Base-by-base conservation (phyloP, 495 filamentous ascomycete genomes). In the Pseudotulostoma volvatum region DNA sequence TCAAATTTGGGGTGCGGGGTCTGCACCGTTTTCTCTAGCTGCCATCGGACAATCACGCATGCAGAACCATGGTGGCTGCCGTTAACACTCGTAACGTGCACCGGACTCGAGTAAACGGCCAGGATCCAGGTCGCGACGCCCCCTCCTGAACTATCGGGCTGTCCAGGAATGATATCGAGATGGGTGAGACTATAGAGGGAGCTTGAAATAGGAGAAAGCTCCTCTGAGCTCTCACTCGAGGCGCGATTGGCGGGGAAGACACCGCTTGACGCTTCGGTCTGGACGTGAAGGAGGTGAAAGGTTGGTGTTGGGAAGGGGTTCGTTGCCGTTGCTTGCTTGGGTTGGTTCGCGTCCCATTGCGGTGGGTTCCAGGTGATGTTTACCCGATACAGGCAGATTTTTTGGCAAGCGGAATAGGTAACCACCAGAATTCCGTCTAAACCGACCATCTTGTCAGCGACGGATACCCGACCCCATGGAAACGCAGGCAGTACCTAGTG, bases 21-120 rank as follows among this genome's bases (percentile, higher is more conserved):
- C 17, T 71, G 65, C 21, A 71, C 63, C 13, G 73, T 65, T 28
- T 54, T 60, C 7, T 76, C 59, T n/a, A 90, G 51, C 44, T 86
- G 77, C 84, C 83, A 93, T 39, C 78, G 70, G 20, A 78, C 75
- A 38, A 92, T 71, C 19, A 83, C 67, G 45, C 74, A 85, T 42
- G 73, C 66, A 2, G 68, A 58, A 13, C 74, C 74, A 45, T 75
- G 71, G 20, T 71, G 66, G 23, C 71, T 72, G 18, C 73, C 59
- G 33, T 52, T 65, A 60, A 58, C 63, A 13, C 11, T 18, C 37
- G 55, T 55, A 41, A 34, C 70, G 61, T 53, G 74, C 36, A 56
- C 47, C 21, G 57, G 52, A 17, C 76, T 70, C 14, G 81, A 80
- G 41, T 81, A 81, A 23, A 84, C 68, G 3, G 77, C 79, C 23